Conservation (phyloP, 306 rosid species). For the Dryas alaskensis region DNA sequence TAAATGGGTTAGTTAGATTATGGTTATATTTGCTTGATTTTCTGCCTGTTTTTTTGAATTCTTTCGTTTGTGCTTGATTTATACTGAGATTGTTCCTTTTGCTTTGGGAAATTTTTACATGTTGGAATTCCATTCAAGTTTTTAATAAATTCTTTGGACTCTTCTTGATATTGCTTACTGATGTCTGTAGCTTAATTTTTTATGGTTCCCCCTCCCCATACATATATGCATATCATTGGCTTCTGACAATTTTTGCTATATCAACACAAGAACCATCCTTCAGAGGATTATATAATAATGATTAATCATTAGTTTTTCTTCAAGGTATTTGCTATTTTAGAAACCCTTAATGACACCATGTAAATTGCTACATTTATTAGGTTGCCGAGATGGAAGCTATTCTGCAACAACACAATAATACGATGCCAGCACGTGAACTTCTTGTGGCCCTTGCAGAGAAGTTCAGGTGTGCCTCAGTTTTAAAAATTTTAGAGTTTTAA, state of each 20-base stretch:
- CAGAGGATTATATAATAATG: neutral
- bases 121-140: neutral
- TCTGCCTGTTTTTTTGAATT: neutral
- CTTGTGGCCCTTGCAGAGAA: conserved; percentile 76
- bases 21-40: neutral
- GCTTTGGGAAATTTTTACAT: neutral
- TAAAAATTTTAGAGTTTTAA: conserved; percentile 23
- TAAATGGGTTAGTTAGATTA: conserved; percentile 1
- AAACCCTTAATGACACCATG: neutral
- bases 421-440: conserved; percentile 84
- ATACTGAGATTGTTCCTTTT: neutral
- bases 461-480: conserved; percentile 64
- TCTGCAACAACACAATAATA: conserved; percentile 71
- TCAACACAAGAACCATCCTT: neutral
- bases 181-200: neutral
- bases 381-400: conserved; percentile 89
- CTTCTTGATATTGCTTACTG: neutral
- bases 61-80: conserved; percentile 2
- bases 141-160: neutral
- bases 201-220: neutral
- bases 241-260: neutral
- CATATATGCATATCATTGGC: neutral
- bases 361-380: conserved; percentile 38
- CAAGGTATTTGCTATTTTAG: neutral
- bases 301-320: neutral